A percentile compares a stretch with the other conserved stretches of the same genome.
Evolutionary conservation across 345 rosid genomes (phyloP).

Genomic region (Heritiera fomes): DNA sequence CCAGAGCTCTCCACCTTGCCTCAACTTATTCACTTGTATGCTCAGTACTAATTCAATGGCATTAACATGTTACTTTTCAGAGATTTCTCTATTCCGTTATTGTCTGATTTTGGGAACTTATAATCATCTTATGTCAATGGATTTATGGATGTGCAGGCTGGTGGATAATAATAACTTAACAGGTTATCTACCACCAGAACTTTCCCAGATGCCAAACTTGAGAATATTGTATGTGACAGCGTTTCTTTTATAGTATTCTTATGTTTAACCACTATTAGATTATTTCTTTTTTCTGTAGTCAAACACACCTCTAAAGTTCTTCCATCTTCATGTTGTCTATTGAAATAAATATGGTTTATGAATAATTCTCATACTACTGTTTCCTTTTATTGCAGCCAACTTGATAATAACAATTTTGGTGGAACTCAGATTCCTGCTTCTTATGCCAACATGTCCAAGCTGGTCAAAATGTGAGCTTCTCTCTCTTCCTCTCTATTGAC

Average conservation of each 20-base stretch:
- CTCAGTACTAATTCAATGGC: conserved; percentile 14
- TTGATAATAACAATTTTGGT: conserved; percentile 43
- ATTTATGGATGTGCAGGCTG: conserved; percentile 32
- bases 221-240: conserved; percentile 33
- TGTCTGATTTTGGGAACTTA: not conserved
- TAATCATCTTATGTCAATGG: not conserved
- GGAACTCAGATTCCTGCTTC: conserved; percentile 46
- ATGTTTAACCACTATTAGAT: no score
- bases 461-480: conserved; percentile 45
- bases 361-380: not conserved
- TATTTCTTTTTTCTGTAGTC: not conserved
- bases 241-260: not conserved
- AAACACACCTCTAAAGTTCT: not conserved
- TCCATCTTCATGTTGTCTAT: not conserved
- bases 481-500: not conserved
- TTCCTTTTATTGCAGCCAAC: conserved; percentile 39
- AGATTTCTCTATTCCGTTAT: not conserved
- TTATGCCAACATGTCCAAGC: conserved; percentile 35
- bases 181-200: conserved; percentile 44
- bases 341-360: not conserved
- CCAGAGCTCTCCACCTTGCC: conserved; percentile 39
- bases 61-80: not conserved
- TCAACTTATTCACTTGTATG: conserved; percentile 45
- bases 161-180: conserved; percentile 54
- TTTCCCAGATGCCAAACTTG: conserved; percentile 41